Conservation (phyloP, 192 early-diverging fungal genomes). For the Linderina pennispora region DNA sequence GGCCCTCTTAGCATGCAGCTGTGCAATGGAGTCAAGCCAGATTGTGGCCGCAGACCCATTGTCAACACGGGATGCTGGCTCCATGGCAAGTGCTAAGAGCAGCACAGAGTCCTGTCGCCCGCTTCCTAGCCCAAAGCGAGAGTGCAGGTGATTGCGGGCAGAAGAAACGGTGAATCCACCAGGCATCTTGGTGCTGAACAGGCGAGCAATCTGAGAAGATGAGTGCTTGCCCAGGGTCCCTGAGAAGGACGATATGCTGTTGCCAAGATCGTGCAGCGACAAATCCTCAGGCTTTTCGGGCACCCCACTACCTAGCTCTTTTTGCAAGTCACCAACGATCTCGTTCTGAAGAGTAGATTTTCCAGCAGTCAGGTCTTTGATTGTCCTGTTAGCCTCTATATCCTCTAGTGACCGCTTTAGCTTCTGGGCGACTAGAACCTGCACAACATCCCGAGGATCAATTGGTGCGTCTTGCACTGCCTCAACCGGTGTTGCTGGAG, state of each 20-base stretch:
- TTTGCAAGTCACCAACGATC: no score
- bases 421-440: no score
- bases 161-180: constrained; percentile 75
- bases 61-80: constrained; percentile 72
- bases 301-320: constrained; percentile 72
- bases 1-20: constrained; percentile 63
- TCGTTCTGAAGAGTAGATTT: no score
- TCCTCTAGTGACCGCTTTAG: no score
- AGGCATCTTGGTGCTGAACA: constrained; percentile 80
- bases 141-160: constrained; percentile 64
- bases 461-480: no score
- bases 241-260: constrained; percentile 51
- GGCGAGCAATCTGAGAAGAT: constrained; percentile 59
- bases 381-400: no score
- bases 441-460: no score
- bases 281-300: constrained; percentile 85
- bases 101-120: constrained; percentile 72
- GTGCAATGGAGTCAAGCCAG: constrained; percentile 69
- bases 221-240: constrained; percentile 76
- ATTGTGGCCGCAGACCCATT: constrained; percentile 67
- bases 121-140: constrained; percentile 63
- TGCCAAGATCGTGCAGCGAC: constrained; percentile 80
- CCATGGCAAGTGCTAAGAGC: constrained; percentile 72
- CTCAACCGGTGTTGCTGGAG: no score
- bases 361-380: no score